These are phyloP conservation scores for Scenedesmus sp. DNA, from an alignment of 163 green algal species.

Conservation along the genomic window DNA sequence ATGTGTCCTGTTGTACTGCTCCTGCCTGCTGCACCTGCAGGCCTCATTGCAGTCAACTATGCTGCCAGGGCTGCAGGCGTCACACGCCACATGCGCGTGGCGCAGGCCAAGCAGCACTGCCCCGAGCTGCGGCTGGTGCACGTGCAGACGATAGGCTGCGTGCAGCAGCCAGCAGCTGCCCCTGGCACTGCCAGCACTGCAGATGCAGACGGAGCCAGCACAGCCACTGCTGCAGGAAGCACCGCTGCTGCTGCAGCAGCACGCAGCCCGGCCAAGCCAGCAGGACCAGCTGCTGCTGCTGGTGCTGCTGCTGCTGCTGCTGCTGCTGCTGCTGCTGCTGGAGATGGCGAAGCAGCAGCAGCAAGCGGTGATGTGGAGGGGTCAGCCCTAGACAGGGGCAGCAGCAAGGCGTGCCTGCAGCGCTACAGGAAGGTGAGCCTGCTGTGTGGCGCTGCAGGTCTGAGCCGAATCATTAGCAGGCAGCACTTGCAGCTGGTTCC, in stretches of 20 bases:
- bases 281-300: neutral
- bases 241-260: neutral
- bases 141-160: conserved; percentile 89
- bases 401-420: conserved; percentile 87
- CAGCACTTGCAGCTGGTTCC: neutral
- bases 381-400: conserved; percentile 30
- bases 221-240: neutral
- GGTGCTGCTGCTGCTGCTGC: neutral
- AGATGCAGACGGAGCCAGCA: neutral
- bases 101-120: conserved; percentile 83
- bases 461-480: neutral
- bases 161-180: neutral
- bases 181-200: neutral
- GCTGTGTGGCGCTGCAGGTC: neutral
- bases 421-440: conserved; percentile 74
- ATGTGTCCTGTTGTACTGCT: too few species aligned
- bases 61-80: conserved; percentile 82
- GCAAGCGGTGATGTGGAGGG: conserved; percentile 36
- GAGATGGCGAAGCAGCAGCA: neutral
- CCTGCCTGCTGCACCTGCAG: conserved; percentile 28
- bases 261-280: neutral
- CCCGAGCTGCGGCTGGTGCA: conserved; percentile 90
- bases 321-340: neutral
- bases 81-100: conserved; percentile 83
- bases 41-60: conserved; percentile 97